Base-by-base conservation (phyloP, 345 rosid genomes). In the Eucalyptus dawsonii region DNA sequence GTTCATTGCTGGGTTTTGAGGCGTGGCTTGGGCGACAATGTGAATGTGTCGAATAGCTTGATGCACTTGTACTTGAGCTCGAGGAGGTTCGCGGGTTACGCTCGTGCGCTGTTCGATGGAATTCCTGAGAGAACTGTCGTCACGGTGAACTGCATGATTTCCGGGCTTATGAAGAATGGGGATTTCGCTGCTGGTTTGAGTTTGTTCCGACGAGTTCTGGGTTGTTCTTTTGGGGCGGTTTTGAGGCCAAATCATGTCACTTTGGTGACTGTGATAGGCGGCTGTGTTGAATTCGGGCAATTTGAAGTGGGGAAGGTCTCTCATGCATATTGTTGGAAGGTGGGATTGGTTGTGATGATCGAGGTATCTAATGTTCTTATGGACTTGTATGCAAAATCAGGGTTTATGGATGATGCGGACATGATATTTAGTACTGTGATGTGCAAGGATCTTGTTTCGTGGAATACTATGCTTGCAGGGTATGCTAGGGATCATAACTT, bases 391-490 rank as follows among this genome's bases (percentile, higher is more conserved):
- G 90, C 89, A 25, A 90, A 92, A 51, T 81, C 53, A 50, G 91
- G 92, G 44, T 42, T 45, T 50, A 37, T 87, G 76, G 87, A 58
- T n/a, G 83, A 54, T 62, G 93, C 91, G 21, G 87, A 21, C 62
- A 89, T 50, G 16, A 42, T 92, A 89, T 91, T 91, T 87, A 86
- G 50, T 13, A 88, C 40, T 34, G 89, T 90, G 92, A 53, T 24
- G 62, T 45, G 62, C 29, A 88, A 50, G 88, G 92, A 91, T 88
- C 85, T 90, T 58, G 90, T 91, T 86, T 88, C 92, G 15, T 91
- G 93, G 93, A 92, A 92, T 89, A 91, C 91, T 25, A 91, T 91
- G 91, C 81, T 91, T 65, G 92, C 89, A 49, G 93, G 89, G n/a
- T 91, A 89, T 89, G 90, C 90, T 87, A 90, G 89, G 88, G 88